Conservation (phyloP, 345 rosid genomes). For the Abelmoschus esculentus region DNA sequence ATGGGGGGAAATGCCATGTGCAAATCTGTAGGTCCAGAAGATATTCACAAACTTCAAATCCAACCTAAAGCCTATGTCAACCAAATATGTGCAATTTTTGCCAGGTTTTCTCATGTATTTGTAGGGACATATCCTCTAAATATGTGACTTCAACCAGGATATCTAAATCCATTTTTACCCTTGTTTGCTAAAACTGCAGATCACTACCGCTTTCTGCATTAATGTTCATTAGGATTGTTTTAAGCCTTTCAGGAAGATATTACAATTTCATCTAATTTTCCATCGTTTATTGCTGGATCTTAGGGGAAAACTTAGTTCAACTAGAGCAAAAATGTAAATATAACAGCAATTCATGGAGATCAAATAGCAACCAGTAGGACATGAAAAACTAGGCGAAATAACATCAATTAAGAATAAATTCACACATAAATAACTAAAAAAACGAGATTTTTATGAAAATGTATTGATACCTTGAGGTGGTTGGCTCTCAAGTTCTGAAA, state of each 20-base stretch:
- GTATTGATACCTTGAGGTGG: conserved; percentile 39
- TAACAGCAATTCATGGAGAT: not conserved
- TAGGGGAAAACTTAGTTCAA: not conserved
- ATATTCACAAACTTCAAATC: no score
- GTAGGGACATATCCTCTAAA: not conserved
- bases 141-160: not conserved
- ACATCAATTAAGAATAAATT: not conserved
- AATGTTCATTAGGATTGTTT: no score
- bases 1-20: no score
- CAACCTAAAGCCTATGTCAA: no score
- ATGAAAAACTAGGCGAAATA: not conserved
- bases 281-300: not conserved
- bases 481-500: conserved; percentile 43
- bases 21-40: no score
- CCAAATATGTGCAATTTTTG: not conserved
- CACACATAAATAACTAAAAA: not conserved
- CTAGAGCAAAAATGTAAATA: not conserved
- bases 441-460: not conserved
- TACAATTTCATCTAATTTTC: no score
- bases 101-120: not conserved
- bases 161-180: not conserved
- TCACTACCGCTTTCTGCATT: no score
- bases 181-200: no score
- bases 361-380: no score
- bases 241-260: no score